These are phyloP conservation scores for Candida neerlandica DNA, from an alignment of 1,139 yeast species.

Conservation along the genomic window DNA sequence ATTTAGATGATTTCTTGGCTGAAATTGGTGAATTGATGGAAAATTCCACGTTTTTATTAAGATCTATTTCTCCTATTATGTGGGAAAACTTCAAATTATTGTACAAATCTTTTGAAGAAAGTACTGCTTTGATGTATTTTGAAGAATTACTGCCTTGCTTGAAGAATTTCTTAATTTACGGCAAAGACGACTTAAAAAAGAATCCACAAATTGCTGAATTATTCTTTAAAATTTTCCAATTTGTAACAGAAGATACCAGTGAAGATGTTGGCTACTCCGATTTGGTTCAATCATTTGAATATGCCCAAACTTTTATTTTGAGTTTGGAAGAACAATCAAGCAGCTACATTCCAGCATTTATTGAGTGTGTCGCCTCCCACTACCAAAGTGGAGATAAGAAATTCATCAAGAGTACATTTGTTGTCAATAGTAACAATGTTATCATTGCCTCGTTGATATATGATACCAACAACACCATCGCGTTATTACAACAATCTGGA, in stretches of 20 bases:
- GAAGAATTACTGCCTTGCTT: constrained; percentile 79
- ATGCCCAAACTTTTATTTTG: constrained; percentile 58
- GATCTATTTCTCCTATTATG: constrained; percentile 70
- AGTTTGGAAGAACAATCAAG: constrained; percentile 45
- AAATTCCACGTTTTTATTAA: constrained; percentile 75
- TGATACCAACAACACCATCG: constrained; percentile 58
- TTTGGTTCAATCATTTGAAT: constrained; percentile 50
- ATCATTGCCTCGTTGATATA: constrained; percentile 67
- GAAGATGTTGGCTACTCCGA: constrained; percentile 53
- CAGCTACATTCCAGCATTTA: constrained; percentile 42
- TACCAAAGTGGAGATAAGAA: constrained; percentile 11
- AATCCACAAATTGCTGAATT: constrained; percentile 26
- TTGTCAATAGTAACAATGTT: constrained; percentile 63
- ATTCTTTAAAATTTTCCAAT: constrained; percentile 37
- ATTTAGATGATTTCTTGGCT: constrained; percentile 75
- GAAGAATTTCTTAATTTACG: constrained; percentile 78
- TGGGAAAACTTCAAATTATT: constrained; percentile 72
- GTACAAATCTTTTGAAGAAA: constrained; percentile 54
- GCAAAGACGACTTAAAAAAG: constrained; percentile 50
- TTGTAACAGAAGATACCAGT: constrained; percentile 30
- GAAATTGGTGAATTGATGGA: constrained; percentile 87
- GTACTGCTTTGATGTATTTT: constrained; percentile 60
- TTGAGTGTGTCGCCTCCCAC: constrained; percentile 29
- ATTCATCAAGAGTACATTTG: constrained; percentile 14
- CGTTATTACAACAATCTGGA: constrained; percentile 49